A percentile compares a stretch with the other conserved stretches of the same genome.
These are phyloP conservation scores for Colletotrichum horii DNA, from an alignment of 2,329 filamentous ascomycete genomes.

Conservation along the genomic window DNA sequence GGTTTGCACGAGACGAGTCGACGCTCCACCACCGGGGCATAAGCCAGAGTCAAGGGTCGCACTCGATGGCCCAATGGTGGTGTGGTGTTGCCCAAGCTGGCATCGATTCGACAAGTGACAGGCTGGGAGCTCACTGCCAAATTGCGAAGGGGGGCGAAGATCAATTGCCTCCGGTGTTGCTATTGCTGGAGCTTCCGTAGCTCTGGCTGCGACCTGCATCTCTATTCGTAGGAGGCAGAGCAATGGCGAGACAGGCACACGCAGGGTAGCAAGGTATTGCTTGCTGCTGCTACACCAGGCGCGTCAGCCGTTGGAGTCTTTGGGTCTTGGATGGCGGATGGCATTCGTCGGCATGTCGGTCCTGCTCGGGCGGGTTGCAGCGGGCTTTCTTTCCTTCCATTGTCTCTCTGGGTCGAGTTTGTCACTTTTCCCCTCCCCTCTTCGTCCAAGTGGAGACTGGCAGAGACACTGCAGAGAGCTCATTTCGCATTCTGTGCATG, in stretches of 20 bases:
- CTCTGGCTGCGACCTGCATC: neutral
- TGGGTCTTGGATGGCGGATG: neutral
- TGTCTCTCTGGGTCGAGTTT: neutral
- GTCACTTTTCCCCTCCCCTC: neutral
- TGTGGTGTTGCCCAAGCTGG: constrained; percentile 1
- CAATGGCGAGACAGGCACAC: neutral
- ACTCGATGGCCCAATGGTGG: constrained; percentile 1
- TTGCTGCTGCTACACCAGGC: constrained; percentile 2
- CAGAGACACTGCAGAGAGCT: neutral
- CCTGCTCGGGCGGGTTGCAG: neutral
- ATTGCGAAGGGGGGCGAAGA: neutral
- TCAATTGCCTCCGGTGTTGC: neutral
- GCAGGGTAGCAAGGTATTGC: neutral
- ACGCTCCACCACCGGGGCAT: neutral
- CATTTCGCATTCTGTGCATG: neutral
- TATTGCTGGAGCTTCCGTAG: neutral
- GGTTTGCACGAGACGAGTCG: neutral
- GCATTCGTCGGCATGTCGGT: neutral
- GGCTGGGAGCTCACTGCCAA: neutral
- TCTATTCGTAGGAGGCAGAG: neutral
- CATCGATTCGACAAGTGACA: neutral
- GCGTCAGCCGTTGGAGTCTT: constrained; percentile 1
- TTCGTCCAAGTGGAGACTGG: neutral
- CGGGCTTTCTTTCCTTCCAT: neutral
- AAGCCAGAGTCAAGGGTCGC: neutral